These are phyloP conservation scores for Passalora sequoiae DNA, from an alignment of 2,329 filamentous ascomycete species.

Conservation along the genomic window DNA sequence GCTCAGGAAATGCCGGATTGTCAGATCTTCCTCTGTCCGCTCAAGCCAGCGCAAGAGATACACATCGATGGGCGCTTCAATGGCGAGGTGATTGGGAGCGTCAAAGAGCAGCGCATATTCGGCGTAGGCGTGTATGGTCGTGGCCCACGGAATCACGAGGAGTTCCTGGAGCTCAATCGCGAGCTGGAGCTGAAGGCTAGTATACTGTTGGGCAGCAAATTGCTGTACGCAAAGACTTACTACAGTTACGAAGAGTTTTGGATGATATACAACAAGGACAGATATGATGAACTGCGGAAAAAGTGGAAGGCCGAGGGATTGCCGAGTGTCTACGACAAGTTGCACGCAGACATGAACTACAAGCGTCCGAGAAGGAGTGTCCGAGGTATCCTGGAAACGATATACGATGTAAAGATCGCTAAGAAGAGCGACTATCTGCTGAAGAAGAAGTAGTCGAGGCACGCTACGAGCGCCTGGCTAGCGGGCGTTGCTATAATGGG, in stretches of 20 bases:
- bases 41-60: slow-evolving; percentile 31
- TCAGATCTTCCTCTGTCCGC: slow-evolving; percentile 47
- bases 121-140: slow-evolving; percentile 63
- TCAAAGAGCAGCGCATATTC: slow-evolving; percentile 39
- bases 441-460: neutral
- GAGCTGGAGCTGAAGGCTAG: slow-evolving; percentile 56
- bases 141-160: slow-evolving; percentile 38
- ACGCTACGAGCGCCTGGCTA: too few relatives aligned
- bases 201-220: slow-evolving; percentile 61
- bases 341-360: slow-evolving; percentile 45
- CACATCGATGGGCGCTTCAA: slow-evolving; percentile 33
- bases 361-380: neutral
- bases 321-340: slow-evolving; percentile 64
- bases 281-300: slow-evolving; percentile 54
- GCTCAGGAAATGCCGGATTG: slow-evolving; percentile 40
- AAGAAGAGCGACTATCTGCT: neutral
- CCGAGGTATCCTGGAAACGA: neutral
- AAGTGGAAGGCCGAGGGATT: slow-evolving; percentile 57
- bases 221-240: slow-evolving; percentile 65
- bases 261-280: slow-evolving; percentile 55
- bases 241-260: slow-evolving; percentile 66
- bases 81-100: slow-evolving; percentile 22
- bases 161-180: slow-evolving; percentile 54
- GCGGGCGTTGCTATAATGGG: too few relatives aligned
- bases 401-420: neutral